A percentile compares a stretch with the other conserved stretches of the same genome.
These are phyloP conservation scores for Metarhizium robertsii DNA, from an alignment of 2,329 filamentous ascomycete genomes.

Conservation along the genomic window DNA sequence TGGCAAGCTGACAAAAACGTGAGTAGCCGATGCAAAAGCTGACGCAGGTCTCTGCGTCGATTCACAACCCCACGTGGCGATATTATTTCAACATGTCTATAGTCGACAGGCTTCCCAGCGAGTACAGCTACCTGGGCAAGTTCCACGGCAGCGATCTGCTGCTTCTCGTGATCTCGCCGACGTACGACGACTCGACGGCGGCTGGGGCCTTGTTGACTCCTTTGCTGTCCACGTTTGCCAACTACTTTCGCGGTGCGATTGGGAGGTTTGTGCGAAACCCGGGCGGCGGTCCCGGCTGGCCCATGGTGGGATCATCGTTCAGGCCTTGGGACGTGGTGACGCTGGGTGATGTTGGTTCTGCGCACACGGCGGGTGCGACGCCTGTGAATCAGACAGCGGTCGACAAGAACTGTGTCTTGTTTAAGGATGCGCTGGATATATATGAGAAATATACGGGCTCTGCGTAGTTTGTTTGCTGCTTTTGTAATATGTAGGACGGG, in stretches of 20 bases:
- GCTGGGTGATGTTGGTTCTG: constrained; percentile 12
- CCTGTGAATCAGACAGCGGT: constrained; percentile 11
- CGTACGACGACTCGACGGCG: no score
- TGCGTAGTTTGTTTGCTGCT: no score
- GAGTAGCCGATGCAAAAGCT: no score
- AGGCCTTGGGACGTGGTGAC: constrained; percentile 12
- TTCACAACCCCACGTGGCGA: no score
- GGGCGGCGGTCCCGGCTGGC: constrained; percentile 15
- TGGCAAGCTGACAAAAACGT: no score
- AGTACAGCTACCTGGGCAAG: constrained; percentile 15
- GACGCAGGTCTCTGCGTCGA: no score
- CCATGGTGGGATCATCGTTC: constrained; percentile 12
- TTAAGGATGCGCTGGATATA: constrained; percentile 3
- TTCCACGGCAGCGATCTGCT: constrained; percentile 17
- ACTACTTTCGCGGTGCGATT: constrained; percentile 14
- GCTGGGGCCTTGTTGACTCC: constrained; percentile 7
- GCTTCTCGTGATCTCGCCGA: constrained; percentile 14
- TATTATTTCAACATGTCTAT: no score
- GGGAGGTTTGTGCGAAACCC: constrained; percentile 16
- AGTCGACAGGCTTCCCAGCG: constrained; percentile 9
- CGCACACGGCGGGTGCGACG: constrained; percentile 5
- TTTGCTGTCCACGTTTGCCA: constrained; percentile 13
- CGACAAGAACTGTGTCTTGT: constrained; percentile 13
- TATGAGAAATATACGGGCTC: not conserved
- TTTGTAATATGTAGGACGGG: no score